A percentile compares a stretch with the other conserved stretches of the same genome.
These are phyloP conservation scores for Hyphochytrium catenoides DNA, from an alignment of 352 stramenopile genomes.

Conservation along the genomic window DNA sequence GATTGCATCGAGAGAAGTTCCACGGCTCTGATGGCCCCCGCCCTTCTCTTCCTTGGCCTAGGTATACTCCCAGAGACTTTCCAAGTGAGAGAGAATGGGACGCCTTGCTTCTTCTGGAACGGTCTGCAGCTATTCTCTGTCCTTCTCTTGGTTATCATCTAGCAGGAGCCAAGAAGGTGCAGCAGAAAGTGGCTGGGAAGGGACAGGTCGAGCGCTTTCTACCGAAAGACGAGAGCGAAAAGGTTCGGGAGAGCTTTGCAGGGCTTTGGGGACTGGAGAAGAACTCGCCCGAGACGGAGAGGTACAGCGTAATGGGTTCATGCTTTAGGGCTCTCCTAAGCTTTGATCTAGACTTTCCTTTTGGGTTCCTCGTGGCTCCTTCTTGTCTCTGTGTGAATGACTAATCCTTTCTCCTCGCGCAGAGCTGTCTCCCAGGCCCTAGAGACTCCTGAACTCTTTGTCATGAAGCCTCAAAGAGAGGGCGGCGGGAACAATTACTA, in stretches of 20 bases:
- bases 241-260: constrained; percentile 74
- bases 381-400: no score
- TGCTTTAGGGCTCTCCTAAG: no score
- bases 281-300: constrained; percentile 24
- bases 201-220: constrained; percentile 70
- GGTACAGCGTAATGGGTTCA: no score
- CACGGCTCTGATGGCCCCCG: no score
- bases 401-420: no score
- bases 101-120: constrained; percentile 60
- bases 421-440: constrained; percentile 25
- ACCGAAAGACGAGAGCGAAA: constrained; percentile 21
- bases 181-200: constrained; percentile 74
- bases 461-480: constrained; percentile 95
- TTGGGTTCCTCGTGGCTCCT: no score
- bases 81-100: constrained; percentile 65
- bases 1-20: no score
- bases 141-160: constrained; percentile 88
- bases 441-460: constrained; percentile 34
- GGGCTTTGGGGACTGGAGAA: constrained; percentile 81
- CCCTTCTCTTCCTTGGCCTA: no score
- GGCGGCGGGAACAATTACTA: constrained; percentile 96
- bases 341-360: no score
- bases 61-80: constrained; percentile 93
- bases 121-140: constrained; percentile 79
- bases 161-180: constrained; percentile 92